A percentile compares a stretch with the other conserved stretches of the same genome.
These are phyloP conservation scores for Medicago truncatula DNA, from an alignment of 306 rosid genomes.

Conservation along the genomic window MtrunA17r5.0-ANR NC_053045.1:27281001-27281500, in stretches of 20 bases:
- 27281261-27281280: slow-evolving; percentile 76
- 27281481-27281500: not conserved
- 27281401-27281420: slow-evolving; percentile 22
- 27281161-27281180: slow-evolving; percentile 76
- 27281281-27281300: slow-evolving; percentile 81
- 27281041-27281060: slow-evolving; percentile 78
- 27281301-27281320: slow-evolving; percentile 72
- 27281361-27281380: slow-evolving; percentile 1
- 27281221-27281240: slow-evolving; percentile 85
- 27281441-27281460: not conserved
- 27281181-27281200: slow-evolving; percentile 78
- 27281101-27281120: not conserved
- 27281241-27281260: slow-evolving; percentile 67
- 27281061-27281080: not conserved
- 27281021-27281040: slow-evolving; percentile 90
- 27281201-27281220: slow-evolving; percentile 94
- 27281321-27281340: slow-evolving; percentile 68
- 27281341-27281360: slow-evolving; percentile 15
- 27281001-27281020: slow-evolving; percentile 94
- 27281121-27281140: slow-evolving; percentile 4
- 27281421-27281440: slow-evolving; percentile 10
- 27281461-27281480: not conserved
- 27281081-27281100: not conserved
- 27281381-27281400: not conserved
- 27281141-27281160: slow-evolving; percentile 12